Evolutionary conservation across 345 rosid species (phyloP), one percentile per base, ranked within the genome.

Genomic region (Pugionium dolabratum): DNA sequence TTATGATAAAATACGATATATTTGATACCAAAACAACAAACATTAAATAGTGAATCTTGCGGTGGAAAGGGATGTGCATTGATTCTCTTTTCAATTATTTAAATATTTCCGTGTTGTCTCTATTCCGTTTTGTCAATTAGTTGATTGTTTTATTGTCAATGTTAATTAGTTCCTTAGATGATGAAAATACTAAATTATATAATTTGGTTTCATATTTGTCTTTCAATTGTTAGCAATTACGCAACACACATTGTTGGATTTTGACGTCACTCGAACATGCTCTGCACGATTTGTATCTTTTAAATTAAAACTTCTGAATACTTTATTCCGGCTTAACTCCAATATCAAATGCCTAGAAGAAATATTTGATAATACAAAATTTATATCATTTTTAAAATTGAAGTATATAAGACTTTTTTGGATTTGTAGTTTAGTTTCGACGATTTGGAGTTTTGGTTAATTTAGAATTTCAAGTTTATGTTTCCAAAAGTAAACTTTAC

Each of bases 251-350:
- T 45, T 54, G 35, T 54, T 66, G 8, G 36, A 6, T 66, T 55
- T 35, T 48, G 62, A 66, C 71, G 71, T 45, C 47, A 55, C 25
- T 11, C 1, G 54, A 66, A 55, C 71, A 55, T 66, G 71, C 39
- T 54, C 37, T 55, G 31, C 35, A 9, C 35, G 6, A 41, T 31
- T 49, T 28, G 47, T 7, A 35, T 35, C 67, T 30, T 49, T 57
- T 3, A 36, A 30, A 51, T 4, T 11, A 31, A 30, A 64, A 64
- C 40, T 50, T 7, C 26, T 7, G 4, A 39, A 29, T 18, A 39
- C 4, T 7, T 18, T 45, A 18, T 45, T 25, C 52, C 52, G 31
- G 41, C 1, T 37, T 44, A 4, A 7, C 64, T 43, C 9, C 31
- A 41, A 41, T 40, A n/a, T n/a, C 27, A 10, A 29, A n/a, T 41